Base-by-base conservation (phyloP, 2,329 filamentous ascomycete genomes). In the Aspergillus awamori region DNA sequence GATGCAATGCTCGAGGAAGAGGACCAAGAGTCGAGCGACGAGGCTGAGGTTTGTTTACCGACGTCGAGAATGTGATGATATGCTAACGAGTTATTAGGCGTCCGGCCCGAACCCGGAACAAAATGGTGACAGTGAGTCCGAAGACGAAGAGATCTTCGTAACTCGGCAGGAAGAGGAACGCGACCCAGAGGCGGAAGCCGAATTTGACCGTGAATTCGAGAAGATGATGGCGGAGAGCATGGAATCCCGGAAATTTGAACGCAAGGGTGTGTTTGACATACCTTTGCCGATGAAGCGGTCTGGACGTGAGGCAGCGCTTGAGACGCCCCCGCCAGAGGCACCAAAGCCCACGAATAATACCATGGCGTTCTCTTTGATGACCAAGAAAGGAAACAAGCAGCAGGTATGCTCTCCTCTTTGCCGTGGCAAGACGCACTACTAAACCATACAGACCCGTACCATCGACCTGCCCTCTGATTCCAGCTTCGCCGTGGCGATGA, bases 181-280 rank as follows among this genome's bases (percentile, higher is more conserved):
- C 59, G 93, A 99, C 67, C 93, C 94, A 0, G 93, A 97, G 78
- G 92, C 90, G 43, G 95, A 99, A 72, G 95, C 94, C 6, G 95
- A 99, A 45, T 99, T 99, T 74, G 96, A 99, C 73, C 91, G 94
- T 69, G 95, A 98, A 77, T 95, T 97, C 76, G 93, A 95, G 39
- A 97, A 96, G 77, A 91, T 99, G 87, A 98, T 99, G 94, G 87
- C 93, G 54, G 95, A 99, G 77, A 97, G 94, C 79, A 81, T 97
- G 70, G 95, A 99, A 68, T 96, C 94, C 4, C 88, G 95, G 69
- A 97, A 97, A 71, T 96, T 97, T 68, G 95, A 99, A 72, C 91
- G 95, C 64, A 97, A 97, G 78, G 88, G 91, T 28, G 85, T 95
- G 55, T 97, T 99, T 72, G 96, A 99, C 74, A 92, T 98, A n/a